Conservation (phyloP, 164 flowering plant species). For the Chloranthus sessilifolius region DNA sequence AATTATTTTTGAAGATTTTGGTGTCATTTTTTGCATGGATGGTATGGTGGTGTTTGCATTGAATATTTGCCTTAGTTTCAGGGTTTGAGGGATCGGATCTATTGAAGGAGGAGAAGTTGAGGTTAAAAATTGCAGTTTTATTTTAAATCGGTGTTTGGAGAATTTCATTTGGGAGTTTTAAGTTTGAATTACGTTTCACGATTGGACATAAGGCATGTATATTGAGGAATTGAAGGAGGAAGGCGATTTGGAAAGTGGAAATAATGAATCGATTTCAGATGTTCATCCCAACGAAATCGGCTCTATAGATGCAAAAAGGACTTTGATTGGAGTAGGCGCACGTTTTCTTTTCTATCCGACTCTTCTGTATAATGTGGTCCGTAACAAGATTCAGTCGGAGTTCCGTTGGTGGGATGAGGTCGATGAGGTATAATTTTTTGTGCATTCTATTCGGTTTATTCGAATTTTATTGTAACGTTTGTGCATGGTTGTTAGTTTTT, state of each 20-base stretch:
- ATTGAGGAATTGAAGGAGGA: conserved; percentile 55
- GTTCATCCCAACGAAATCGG: conserved; percentile 13
- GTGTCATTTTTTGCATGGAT: background rate
- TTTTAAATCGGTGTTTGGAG: background rate
- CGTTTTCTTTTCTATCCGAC: conserved; percentile 85
- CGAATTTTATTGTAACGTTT: too few relatives aligned
- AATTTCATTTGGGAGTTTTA: background rate
- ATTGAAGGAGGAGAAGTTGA: background rate
- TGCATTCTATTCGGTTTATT: background rate
- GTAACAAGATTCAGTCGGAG: conserved; percentile 77
- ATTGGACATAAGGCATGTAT: conserved; percentile 39
- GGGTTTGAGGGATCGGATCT: background rate
- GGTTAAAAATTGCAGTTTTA: background rate
- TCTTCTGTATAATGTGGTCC: conserved; percentile 70
- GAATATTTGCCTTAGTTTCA: background rate
- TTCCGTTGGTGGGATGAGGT: conserved; percentile 94
- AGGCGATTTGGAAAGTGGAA: conserved; percentile 25
- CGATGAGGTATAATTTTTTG: conserved; percentile 53
- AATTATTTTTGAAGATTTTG: background rate
- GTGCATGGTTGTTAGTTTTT: too few relatives aligned
- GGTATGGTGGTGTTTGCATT: background rate
- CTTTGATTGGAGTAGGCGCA: conserved; percentile 72
- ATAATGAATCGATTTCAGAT: conserved; percentile 13
- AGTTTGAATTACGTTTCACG: background rate
- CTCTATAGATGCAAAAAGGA: conserved; percentile 43